These are phyloP conservation scores for Posidonia oceanica DNA, from an alignment of 116 monocot genomes.

Conservation along the genomic window DNA sequence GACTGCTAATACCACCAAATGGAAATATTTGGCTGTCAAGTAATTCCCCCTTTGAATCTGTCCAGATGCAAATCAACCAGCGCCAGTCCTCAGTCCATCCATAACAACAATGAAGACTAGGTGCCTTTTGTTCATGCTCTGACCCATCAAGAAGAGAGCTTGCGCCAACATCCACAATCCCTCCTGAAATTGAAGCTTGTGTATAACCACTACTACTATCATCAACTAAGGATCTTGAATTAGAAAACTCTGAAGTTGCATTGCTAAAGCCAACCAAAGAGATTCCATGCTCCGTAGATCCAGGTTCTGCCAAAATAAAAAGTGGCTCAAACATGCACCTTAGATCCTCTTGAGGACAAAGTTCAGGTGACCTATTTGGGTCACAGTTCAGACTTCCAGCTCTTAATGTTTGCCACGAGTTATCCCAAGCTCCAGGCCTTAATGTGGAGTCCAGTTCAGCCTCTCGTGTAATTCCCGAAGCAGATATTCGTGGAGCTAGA, in stretches of 20 bases:
- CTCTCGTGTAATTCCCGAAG: conserved; percentile 46
- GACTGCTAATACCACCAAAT: conserved; percentile 89
- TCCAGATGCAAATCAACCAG: conserved; percentile 92
- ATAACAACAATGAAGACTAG: conserved; percentile 94
- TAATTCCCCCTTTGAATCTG: conserved; percentile 85
- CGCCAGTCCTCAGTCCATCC: conserved; percentile 99
- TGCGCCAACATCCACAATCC: conserved; percentile 24
- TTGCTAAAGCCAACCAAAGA: conserved; percentile 16
- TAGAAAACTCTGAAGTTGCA: conserved; percentile 26
- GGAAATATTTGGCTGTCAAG: conserved; percentile 85
- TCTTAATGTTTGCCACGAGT: conserved; percentile 66
- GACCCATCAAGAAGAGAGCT: conserved; percentile 26
- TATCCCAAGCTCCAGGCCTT: conserved; percentile 66
- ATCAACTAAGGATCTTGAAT: conserved; percentile 42
- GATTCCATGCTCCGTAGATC: conserved; percentile 34
- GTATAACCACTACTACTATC: conserved; percentile 34
- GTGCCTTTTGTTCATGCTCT: conserved; percentile 35
- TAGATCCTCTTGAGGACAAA: conserved; percentile 44
- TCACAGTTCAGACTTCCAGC: conserved; percentile 33
- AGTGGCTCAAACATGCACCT: conserved; percentile 84
- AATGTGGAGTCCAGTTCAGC: conserved; percentile 53
- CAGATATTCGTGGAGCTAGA: conserved; percentile 52
- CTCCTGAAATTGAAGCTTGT: conserved; percentile 41
- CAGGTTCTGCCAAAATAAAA: conserved; percentile 83
- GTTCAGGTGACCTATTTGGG: conserved; percentile 32